These are phyloP conservation scores for Mortierella sp. DNA, from an alignment of 371 early-diverging fungal genomes.

Conservation along the genomic window DNA sequence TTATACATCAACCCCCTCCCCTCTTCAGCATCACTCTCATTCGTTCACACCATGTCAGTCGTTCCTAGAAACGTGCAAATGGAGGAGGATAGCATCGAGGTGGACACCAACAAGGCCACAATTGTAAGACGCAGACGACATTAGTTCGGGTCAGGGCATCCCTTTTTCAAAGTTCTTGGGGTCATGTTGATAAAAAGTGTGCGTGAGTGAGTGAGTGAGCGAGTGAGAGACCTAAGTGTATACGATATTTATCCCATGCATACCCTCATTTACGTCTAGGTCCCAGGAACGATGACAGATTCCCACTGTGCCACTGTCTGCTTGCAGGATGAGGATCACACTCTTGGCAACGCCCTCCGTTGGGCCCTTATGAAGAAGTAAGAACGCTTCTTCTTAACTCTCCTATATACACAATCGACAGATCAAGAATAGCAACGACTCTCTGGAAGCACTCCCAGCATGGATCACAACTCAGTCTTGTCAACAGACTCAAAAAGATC, in stretches of 20 bases:
- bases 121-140: conserved; percentile 56
- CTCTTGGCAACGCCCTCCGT: conserved; percentile 94
- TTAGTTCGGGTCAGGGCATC: too few species aligned
- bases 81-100: conserved; percentile 38
- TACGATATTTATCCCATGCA: too few species aligned
- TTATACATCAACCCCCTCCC: background rate
- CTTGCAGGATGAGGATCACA: conserved; percentile 95
- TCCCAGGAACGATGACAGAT: conserved; percentile 76
- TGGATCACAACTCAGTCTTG: too few species aligned
- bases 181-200: too few species aligned
- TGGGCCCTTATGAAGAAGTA: conserved; percentile 95
- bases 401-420: background rate
- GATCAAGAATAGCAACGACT: too few species aligned
- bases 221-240: too few species aligned
- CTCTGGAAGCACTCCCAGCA: too few species aligned
- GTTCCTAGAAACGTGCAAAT: conserved; percentile 15
- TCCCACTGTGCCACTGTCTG: conserved; percentile 85
- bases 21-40: background rate
- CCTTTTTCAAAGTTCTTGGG: too few species aligned
- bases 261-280: conserved; percentile 41
- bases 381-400: conserved; percentile 6
- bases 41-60: conserved; percentile 18
- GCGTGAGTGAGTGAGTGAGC: too few species aligned
- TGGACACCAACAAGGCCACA: conserved; percentile 61
- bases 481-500: too few species aligned